Evolutionary conservation across 106 monocot genomes (phyloP).

Genomic region (Triglochin maritima): DNA sequence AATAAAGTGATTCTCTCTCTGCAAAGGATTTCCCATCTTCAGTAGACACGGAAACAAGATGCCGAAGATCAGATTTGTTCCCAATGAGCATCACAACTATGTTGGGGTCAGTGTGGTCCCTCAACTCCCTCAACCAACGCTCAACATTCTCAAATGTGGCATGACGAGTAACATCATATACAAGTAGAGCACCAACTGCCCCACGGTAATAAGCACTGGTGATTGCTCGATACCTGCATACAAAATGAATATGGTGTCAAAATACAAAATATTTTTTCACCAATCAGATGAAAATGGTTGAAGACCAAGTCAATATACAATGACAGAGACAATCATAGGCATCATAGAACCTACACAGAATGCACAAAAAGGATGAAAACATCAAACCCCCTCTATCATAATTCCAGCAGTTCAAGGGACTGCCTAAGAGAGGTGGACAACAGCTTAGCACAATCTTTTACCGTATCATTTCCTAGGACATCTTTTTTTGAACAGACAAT

Average conservation of each 20-base stretch:
- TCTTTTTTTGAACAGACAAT: too few species aligned
- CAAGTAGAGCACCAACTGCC: conserved; percentile 18
- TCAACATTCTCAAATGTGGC: conserved; percentile 21
- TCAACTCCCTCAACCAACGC: conserved; percentile 22
- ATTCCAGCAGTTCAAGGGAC: too few species aligned
- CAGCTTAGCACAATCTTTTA: too few species aligned
- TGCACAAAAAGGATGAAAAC: too few species aligned
- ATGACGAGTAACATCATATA: conserved; percentile 20
- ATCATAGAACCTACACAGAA: too few species aligned
- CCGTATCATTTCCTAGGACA: too few species aligned
- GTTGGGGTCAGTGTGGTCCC: conserved; percentile 25
- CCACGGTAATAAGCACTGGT: conserved; percentile 24
- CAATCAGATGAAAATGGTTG: too few species aligned
- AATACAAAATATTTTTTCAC: too few species aligned
- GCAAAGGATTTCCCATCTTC: conserved; percentile 17
- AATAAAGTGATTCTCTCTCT: conserved; percentile 22
- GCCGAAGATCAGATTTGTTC: conserved; percentile 24
- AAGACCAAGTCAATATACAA: too few species aligned
- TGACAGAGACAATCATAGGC: too few species aligned
- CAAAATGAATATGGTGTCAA: neutral
- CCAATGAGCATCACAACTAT: conserved; percentile 25
- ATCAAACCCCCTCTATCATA: too few species aligned
- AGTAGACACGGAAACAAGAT: conserved; percentile 16
- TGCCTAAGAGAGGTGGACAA: too few species aligned
- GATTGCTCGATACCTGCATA: conserved; percentile 19